Evolutionary conservation across 2,329 filamentous ascomycete species (phyloP).

Genomic region (Aspergillus thermomutatus): DNA sequence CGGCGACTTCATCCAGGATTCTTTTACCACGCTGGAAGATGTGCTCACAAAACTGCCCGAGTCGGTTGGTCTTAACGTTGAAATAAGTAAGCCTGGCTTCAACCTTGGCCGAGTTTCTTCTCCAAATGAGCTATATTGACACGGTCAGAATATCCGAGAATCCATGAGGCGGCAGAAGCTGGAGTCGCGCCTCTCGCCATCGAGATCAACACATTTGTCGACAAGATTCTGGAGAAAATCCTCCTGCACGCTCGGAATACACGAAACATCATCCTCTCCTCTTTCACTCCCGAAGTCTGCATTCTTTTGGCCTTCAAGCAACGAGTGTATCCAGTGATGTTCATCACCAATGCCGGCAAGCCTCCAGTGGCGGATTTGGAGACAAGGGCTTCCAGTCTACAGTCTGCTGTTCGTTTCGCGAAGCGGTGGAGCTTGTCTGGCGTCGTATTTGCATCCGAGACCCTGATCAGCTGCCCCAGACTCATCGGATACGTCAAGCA

Average conservation of each 20-base stretch:
- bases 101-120: no score
- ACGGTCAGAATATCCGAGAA: slow-evolving; percentile 39
- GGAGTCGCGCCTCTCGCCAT: slow-evolving; percentile 34
- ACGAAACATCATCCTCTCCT: slow-evolving; percentile 32
- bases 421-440: slow-evolving; percentile 36
- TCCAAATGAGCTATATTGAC: background rate
- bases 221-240: slow-evolving; percentile 33
- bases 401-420: slow-evolving; percentile 39
- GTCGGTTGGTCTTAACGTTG: slow-evolving; percentile 39
- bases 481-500: slow-evolving; percentile 34
- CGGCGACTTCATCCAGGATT: slow-evolving; percentile 37
- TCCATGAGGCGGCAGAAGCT: slow-evolving; percentile 36
- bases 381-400: slow-evolving; percentile 34
- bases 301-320: slow-evolving; percentile 24
- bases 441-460: slow-evolving; percentile 35
- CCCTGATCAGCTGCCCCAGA: slow-evolving; percentile 35
- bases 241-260: slow-evolving; percentile 15
- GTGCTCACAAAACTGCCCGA: slow-evolving; percentile 34
- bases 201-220: slow-evolving; percentile 41
- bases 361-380: slow-evolving; percentile 20
- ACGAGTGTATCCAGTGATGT: slow-evolving; percentile 21
- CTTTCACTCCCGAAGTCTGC: slow-evolving; percentile 28
- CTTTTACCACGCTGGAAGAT: slow-evolving; percentile 39
- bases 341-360: slow-evolving; percentile 28
- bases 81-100: slow-evolving; percentile 35